Evolutionary conservation across 805 yeast species (phyloP).

Genomic region (Wickerhamiella allomyrinae): DNA sequence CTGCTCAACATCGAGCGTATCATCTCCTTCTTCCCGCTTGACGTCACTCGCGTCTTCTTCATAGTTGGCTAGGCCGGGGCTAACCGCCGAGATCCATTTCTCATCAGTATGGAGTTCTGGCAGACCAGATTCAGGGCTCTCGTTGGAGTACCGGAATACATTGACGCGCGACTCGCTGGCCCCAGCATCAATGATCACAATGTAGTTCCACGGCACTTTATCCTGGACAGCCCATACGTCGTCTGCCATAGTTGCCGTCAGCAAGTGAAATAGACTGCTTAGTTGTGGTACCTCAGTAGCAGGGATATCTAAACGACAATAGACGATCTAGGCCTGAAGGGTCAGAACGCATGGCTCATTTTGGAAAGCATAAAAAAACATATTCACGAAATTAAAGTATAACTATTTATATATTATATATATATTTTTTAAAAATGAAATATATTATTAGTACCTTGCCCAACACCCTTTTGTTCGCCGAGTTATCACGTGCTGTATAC

Average conservation of each 20-base stretch:
- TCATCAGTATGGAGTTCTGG: constrained; percentile 12
- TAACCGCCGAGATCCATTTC: constrained; percentile 37
- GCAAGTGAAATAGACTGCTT: background rate
- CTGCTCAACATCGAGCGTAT: constrained; percentile 31
- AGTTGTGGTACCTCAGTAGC: background rate
- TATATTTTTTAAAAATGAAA: too few relatives aligned
- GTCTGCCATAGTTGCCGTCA: background rate
- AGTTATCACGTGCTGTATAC: too few relatives aligned
- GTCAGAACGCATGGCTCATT: too few relatives aligned
- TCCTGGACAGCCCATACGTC: constrained; percentile 8
- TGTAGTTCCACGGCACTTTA: constrained; percentile 31
- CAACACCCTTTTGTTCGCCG: too few relatives aligned
- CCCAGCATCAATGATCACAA: constrained; percentile 84
- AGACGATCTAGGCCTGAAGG: too few relatives aligned
- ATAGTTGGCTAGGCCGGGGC: constrained; percentile 46
- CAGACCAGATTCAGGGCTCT: background rate
- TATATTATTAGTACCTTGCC: too few relatives aligned
- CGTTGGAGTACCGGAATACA: constrained; percentile 38
- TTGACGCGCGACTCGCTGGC: constrained; percentile 83
- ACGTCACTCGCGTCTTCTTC: constrained; percentile 8
- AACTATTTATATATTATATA: background rate
- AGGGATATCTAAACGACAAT: constrained; percentile 4
- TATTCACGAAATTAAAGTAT: too few relatives aligned
- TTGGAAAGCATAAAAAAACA: too few relatives aligned
- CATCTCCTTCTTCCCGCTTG: constrained; percentile 6